A percentile compares a stretch with the other conserved stretches of the same genome.
Conservation (phyloP, 163 green algal species). For the Smithsoniella earleae region DNA sequence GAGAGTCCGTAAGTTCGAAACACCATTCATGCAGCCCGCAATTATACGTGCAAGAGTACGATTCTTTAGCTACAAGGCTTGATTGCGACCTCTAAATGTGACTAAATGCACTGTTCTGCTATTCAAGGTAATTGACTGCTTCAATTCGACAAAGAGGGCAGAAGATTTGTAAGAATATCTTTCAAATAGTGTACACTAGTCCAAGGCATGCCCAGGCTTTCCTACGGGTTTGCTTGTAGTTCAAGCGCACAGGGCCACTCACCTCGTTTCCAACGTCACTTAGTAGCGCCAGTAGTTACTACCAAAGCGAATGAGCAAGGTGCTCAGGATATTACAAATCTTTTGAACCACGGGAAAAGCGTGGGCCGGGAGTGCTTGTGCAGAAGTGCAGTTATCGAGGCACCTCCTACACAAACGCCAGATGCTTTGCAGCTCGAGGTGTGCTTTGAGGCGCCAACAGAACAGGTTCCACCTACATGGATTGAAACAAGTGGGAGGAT, state of each 20-base stretch:
- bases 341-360: neutral
- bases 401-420: neutral
- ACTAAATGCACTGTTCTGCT: too few species aligned
- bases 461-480: constrained; percentile 45
- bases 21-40: too few species aligned
- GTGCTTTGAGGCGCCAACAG: constrained; percentile 13
- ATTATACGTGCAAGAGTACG: too few species aligned
- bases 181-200: too few species aligned
- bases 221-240: neutral
- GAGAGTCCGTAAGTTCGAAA: too few species aligned
- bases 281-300: neutral
- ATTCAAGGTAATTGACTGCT: too few species aligned
- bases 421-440: constrained; percentile 11
- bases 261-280: neutral
- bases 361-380: neutral
- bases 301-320: too few species aligned
- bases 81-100: too few species aligned
- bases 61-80: too few species aligned
- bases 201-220: neutral
- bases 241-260: neutral
- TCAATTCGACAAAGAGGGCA: too few species aligned
- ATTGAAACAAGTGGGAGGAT: constrained; percentile 62
- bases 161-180: too few species aligned
- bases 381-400: neutral
- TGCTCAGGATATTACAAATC: too few species aligned